These are phyloP conservation scores for Tolypocladium inflatum DNA, from an alignment of 2,329 filamentous ascomycete species.

Conservation along the genomic window DNA sequence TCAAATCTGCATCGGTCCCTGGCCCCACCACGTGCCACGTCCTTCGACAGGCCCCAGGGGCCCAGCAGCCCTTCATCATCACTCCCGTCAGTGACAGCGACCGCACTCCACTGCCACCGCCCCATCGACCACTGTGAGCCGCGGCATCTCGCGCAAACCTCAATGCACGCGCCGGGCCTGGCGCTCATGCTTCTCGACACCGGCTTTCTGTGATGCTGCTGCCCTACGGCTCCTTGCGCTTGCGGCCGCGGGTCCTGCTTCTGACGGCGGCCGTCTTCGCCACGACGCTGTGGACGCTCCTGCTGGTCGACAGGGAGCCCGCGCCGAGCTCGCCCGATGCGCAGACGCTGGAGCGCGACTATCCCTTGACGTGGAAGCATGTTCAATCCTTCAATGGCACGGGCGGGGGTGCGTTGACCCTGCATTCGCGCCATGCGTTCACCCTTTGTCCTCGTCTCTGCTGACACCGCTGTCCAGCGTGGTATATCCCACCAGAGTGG, in stretches of 20 bases:
- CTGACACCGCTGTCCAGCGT: conserved; percentile 7
- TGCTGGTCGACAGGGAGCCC: neutral
- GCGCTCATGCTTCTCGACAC: neutral
- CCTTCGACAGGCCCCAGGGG: neutral
- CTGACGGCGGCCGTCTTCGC: conserved; percentile 2
- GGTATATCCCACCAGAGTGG: conserved; percentile 13
- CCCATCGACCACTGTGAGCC: too few species aligned
- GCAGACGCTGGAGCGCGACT: conserved; percentile 1
- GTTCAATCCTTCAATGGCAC: conserved; percentile 8
- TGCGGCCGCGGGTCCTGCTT: neutral
- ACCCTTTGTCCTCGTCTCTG: neutral
- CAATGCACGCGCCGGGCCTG: neutral
- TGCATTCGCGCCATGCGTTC: neutral
- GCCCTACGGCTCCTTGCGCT: neutral
- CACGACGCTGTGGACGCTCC: conserved; percentile 2
- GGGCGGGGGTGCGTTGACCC: conserved; percentile 9
- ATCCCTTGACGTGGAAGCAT: conserved; percentile 10
- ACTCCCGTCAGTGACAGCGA: neutral
- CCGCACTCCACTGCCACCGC: neutral
- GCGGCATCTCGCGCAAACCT: neutral
- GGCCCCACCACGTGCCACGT: neutral
- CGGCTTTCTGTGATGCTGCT: neutral
- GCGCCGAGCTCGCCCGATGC: neutral
- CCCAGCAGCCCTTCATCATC: neutral
- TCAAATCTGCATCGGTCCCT: neutral